These are phyloP conservation scores for Garcia nutans DNA, from an alignment of 345 rosid genomes.

Conservation along the genomic window DNA sequence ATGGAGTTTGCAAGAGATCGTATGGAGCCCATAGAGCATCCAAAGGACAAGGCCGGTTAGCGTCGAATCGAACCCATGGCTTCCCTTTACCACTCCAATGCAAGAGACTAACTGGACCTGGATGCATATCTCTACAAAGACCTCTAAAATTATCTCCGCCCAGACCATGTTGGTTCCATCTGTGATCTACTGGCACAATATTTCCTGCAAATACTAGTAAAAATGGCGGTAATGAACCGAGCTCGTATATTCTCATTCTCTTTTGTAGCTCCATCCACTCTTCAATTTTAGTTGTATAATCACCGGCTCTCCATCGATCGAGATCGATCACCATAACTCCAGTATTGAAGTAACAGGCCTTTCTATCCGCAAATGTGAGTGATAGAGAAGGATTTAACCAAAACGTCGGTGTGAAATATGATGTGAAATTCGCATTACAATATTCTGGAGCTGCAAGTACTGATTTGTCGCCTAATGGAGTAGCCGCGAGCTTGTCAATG, in stretches of 20 bases:
- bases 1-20: slow-evolving; percentile 38
- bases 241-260: slow-evolving; percentile 63
- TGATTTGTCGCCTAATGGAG: slow-evolving; percentile 50
- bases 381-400: slow-evolving; percentile 76
- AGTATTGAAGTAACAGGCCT: slow-evolving; percentile 74
- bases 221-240: slow-evolving; percentile 82
- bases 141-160: slow-evolving; percentile 37
- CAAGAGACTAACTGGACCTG: slow-evolving; percentile 34
- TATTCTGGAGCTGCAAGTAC: slow-evolving; percentile 92
- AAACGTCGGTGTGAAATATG: slow-evolving; percentile 66
- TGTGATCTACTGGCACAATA: slow-evolving; percentile 67
- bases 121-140: slow-evolving; percentile 31
- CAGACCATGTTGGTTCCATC: slow-evolving; percentile 82
- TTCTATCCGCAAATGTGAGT: slow-evolving; percentile 58
- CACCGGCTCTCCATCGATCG: slow-evolving; percentile 71
- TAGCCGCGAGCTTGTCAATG: slow-evolving; percentile 67
- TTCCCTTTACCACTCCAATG: slow-evolving; percentile 42
- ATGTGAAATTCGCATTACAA: slow-evolving; percentile 89
- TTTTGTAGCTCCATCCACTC: slow-evolving; percentile 91
- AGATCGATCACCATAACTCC: slow-evolving; percentile 96
- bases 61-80: slow-evolving; percentile 36
- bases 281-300: slow-evolving; percentile 64
- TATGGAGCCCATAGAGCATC: slow-evolving; percentile 41
- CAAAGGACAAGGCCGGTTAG: slow-evolving; percentile 34
- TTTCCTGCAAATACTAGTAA: slow-evolving; percentile 66